Percentiles rank a stretch among this genome's conserved stretches.
Conservation (phyloP, 2,329 filamentous ascomycete species). For the Hypoxylon sp. region DNA sequence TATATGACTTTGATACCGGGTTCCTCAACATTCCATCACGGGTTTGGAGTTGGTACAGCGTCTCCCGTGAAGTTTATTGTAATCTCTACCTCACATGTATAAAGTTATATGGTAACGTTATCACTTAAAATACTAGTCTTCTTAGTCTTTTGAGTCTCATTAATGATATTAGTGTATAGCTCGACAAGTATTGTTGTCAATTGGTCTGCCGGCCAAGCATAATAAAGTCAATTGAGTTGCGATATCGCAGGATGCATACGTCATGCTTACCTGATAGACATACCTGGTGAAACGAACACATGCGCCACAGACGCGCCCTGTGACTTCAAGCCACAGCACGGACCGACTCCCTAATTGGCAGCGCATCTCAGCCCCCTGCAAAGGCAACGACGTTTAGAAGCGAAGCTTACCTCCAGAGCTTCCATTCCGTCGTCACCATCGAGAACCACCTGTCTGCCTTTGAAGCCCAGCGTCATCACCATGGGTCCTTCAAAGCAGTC, state of each 20-base stretch:
- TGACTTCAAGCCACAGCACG: slow-evolving; percentile 38
- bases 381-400: slow-evolving; percentile 45
- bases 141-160: no score
- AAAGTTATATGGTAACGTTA: no score
- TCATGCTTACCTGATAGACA: slow-evolving; percentile 23
- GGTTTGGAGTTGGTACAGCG: neutral
- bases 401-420: slow-evolving; percentile 42
- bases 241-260: slow-evolving; percentile 2
- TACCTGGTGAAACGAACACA: neutral
- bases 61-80: neutral
- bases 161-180: no score
- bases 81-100: neutral
- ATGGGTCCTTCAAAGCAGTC: slow-evolving; percentile 85
- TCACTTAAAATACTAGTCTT: no score
- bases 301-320: slow-evolving; percentile 37
- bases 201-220: no score
- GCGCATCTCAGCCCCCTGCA: slow-evolving; percentile 21
- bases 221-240: neutral
- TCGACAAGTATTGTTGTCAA: no score
- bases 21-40: neutral
- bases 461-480: slow-evolving; percentile 52
- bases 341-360: slow-evolving; percentile 26
- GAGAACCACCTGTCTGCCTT: slow-evolving; percentile 40
- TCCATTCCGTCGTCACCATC: slow-evolving; percentile 44
- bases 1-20: neutral